Conservation (phyloP, 2,329 filamentous ascomycete genomes). For the Talaromyces pinophilus region DNA sequence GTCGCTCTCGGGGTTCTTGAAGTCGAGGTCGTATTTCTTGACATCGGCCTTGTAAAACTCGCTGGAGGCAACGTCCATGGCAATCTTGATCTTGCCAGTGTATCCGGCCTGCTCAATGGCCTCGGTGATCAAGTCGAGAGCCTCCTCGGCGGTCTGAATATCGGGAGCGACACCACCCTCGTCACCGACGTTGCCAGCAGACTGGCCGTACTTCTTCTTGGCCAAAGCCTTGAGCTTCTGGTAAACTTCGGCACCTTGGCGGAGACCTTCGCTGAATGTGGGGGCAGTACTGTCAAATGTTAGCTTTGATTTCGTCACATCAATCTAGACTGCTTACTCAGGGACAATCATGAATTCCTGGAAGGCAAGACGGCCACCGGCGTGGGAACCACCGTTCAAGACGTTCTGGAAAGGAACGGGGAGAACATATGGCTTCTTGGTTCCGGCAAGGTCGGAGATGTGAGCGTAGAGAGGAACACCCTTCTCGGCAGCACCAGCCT, state of each 20-base stretch:
- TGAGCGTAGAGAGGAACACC: slow-evolving; percentile 83
- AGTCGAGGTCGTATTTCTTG: slow-evolving; percentile 99
- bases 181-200: slow-evolving; percentile 97
- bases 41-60: slow-evolving; percentile 98
- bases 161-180: slow-evolving; percentile 99
- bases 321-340: slow-evolving; percentile 55
- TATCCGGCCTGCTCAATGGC: slow-evolving; percentile 95
- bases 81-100: slow-evolving; percentile 94
- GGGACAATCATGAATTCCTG: slow-evolving; percentile 97
- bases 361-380: slow-evolving; percentile 92
- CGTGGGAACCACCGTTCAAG: slow-evolving; percentile 92
- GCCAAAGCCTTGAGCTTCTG: slow-evolving; percentile 94
- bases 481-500: slow-evolving; percentile 88
- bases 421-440: slow-evolving; percentile 88
- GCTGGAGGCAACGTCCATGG: slow-evolving; percentile 98
- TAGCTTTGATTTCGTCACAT: background rate
- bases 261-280: slow-evolving; percentile 92
- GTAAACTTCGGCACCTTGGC: slow-evolving; percentile 96
- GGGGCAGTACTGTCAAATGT: slow-evolving; percentile 65
- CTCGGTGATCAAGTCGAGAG: slow-evolving; percentile 91
- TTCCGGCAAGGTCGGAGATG: slow-evolving; percentile 82
- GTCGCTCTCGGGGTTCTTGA: slow-evolving; percentile 99
- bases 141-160: slow-evolving; percentile 96
- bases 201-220: slow-evolving; percentile 99
- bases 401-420: slow-evolving; percentile 94